Percentiles rank a stretch among this genome's conserved stretches.
These are phyloP conservation scores for Nothophytophthora sp. DNA, from an alignment of 352 stramenopile genomes.

Conservation along the genomic window DNA sequence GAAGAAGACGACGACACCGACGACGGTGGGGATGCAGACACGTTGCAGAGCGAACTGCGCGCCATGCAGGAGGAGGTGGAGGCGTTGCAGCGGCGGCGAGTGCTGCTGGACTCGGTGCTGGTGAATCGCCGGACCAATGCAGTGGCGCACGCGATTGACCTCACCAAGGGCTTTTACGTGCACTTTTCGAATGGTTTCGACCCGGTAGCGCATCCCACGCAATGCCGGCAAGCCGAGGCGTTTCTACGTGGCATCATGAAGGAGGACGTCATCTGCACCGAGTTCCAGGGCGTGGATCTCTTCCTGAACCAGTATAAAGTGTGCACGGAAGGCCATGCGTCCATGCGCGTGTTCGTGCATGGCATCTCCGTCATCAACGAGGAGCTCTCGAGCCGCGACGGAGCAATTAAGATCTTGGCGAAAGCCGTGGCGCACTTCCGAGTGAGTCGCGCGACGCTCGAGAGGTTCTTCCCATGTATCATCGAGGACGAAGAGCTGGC, in stretches of 20 bases:
- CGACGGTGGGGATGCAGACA: background rate
- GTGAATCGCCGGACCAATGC: constrained; percentile 35
- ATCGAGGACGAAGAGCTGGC: constrained; percentile 52
- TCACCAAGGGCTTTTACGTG: constrained; percentile 42
- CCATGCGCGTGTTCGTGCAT: constrained; percentile 29
- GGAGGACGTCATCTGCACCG: constrained; percentile 44
- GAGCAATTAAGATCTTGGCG: constrained; percentile 37
- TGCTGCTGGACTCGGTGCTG: constrained; percentile 33
- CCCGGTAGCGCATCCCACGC: constrained; percentile 12
- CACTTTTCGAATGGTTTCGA: constrained; percentile 46
- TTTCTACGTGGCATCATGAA: constrained; percentile 48
- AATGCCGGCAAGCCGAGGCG: constrained; percentile 18
- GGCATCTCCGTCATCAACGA: constrained; percentile 26
- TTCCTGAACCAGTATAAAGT: constrained; percentile 54
- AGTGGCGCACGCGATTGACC: constrained; percentile 30
- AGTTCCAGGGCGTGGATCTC: constrained; percentile 54
- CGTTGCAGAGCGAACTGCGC: constrained; percentile 20
- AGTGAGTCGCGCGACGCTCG: constrained; percentile 45
- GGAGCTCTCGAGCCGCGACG: constrained; percentile 15
- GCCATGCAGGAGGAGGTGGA: constrained; percentile 36
- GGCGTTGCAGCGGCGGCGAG: constrained; percentile 32
- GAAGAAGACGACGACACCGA: constrained; percentile 4
- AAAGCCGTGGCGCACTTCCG: constrained; percentile 40
- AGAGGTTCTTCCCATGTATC: constrained; percentile 50
- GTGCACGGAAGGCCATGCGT: constrained; percentile 29